Evolutionary conservation across 2,329 filamentous ascomycete genomes (phyloP).

Genomic region (Botrytis cinerea): DNA sequence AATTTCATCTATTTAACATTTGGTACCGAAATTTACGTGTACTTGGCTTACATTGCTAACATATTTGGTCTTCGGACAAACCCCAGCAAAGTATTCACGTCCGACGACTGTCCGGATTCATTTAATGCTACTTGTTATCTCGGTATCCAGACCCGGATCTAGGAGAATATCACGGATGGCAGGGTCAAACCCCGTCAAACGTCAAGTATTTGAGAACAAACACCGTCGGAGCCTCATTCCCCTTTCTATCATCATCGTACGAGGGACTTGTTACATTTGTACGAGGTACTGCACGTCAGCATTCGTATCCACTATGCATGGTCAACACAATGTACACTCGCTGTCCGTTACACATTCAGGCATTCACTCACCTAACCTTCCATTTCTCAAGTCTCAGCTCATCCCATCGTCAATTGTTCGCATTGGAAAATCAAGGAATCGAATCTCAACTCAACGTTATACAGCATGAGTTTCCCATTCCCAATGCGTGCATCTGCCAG

Average conservation of each 20-base stretch:
- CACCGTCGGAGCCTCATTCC: conserved; percentile 1
- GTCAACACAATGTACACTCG: neutral
- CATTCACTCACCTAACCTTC: neutral
- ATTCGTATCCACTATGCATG: neutral
- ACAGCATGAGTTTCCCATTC: neutral
- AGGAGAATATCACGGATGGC: neutral
- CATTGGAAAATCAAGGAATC: neutral
- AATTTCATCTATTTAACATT: conserved; percentile 1
- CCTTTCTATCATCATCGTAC: conserved; percentile 1
- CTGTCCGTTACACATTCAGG: neutral
- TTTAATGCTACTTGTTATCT: neutral
- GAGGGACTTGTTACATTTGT: neutral
- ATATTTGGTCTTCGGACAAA: neutral
- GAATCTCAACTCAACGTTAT: conserved; percentile 7
- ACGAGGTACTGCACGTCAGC: conserved; percentile 9
- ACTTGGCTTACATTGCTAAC: neutral
- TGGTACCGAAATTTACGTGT: neutral
- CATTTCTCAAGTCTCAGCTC: conserved; percentile 21
- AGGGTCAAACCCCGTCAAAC: neutral
- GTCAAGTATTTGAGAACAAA: neutral
- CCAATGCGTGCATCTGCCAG: conserved; percentile 1
- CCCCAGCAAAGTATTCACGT: neutral
- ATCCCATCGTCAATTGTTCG: conserved; percentile 1
- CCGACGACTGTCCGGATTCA: neutral
- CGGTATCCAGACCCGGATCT: conserved; percentile 9